phyloP scores from a whole-genome alignment of 208 protist genomes.

The Acanthamoeba pearcei region DNA sequence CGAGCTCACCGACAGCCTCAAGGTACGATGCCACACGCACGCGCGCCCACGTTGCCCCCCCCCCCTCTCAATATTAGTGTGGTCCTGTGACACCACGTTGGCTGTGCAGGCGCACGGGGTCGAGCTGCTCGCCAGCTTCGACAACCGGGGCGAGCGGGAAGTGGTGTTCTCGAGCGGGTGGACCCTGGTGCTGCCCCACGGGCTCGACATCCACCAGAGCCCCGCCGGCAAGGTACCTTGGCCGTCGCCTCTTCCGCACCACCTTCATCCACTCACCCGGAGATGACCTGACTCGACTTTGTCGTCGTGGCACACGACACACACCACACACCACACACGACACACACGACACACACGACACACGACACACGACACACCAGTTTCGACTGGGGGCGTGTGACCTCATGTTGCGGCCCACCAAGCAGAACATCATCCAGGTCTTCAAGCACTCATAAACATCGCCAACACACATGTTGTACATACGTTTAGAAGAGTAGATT shows the following conservation, averaged over 20 bases:
- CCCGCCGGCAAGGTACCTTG: not conserved
- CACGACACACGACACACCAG: not conserved
- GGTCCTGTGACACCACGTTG: not conserved
- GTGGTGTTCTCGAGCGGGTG: conserved; percentile 40
- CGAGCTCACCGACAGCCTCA: conserved; percentile 25
- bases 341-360: not conserved
- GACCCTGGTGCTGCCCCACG: conserved; percentile 16
- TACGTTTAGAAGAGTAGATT: no score
- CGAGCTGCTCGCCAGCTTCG: not conserved
- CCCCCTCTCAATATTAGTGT: no score
- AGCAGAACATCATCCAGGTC: conserved; percentile 28
- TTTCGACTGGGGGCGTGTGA: conserved; percentile 17
- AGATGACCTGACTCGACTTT: not conserved
- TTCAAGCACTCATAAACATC: not conserved
- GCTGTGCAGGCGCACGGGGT: not conserved
- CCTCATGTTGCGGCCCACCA: conserved; percentile 43
- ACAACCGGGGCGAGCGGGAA: not conserved
- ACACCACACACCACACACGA: no score
- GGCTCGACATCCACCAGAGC: conserved; percentile 48
- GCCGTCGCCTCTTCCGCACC: not conserved
- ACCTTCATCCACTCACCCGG: not conserved
- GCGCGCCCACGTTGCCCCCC: not conserved
- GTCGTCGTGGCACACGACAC: not conserved
- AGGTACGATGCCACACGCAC: not conserved
- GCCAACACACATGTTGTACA: no score